Base-by-base conservation (phyloP, 768 basidiomycete species). In the Suillus decipiens region DNA sequence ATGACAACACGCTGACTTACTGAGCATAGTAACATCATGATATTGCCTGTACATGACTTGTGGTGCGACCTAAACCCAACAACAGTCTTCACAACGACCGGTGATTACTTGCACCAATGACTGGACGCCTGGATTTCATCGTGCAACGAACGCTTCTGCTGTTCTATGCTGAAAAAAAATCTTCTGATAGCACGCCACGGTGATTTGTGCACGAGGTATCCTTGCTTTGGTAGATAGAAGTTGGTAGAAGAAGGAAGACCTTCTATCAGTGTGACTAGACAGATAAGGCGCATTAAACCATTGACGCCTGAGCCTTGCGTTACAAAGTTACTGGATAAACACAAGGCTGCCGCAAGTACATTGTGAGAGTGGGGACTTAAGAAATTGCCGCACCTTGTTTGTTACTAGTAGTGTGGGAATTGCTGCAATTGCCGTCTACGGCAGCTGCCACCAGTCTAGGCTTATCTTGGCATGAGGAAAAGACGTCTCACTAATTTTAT, bases 91-190 rank as follows among this genome's bases (percentile, higher is more conserved):
- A 42, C 56, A 31, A 28, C 8, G 31, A 51, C 28, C 50, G 56
- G 56, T 57, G 56, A 57, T 57, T 57, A 57, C 56, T 41, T 39
- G 56, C 56, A 57, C 56, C 56, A 33, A 33, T 36, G 51, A 34
- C 33, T 28, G 24, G 19, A 57, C 24, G 56, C 39, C 28, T 41
- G 39, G 39, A 57, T 41, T 57, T 57, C 56, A 57, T 57, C 24
- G 37, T 28, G 37, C 10, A 5, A 24, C 22, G 24, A 19, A 57
- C 17, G 17, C 56, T 57, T 57, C 56, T 56, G 4, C 31, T 24
- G 55, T 56, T 56, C 55, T 36, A 56, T 24, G 37, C 19, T 57
- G 39, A 41, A 41, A 53, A 22, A 34, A n/a, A n/a, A 19, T n/a
- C 56, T 57, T 57, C 56, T 57, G 56, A 57, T 57, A 57, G 56